Conservation (phyloP, 2,329 filamentous ascomycete genomes). For the Pseudogymnoascus sp. region DNA sequence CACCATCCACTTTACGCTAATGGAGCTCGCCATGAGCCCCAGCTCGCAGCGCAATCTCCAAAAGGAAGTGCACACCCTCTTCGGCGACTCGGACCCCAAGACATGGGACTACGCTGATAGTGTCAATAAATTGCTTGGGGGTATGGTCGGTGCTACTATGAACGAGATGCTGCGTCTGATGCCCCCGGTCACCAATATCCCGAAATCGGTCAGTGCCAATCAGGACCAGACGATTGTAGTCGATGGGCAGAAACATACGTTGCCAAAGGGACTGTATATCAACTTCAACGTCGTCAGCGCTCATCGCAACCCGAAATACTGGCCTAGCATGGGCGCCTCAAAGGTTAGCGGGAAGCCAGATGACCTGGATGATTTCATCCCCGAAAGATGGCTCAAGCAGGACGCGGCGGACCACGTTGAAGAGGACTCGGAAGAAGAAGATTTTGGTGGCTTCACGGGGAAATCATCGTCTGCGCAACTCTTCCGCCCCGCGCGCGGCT, state of each 20-base stretch:
- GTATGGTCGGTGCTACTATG: slow-evolving; percentile 66
- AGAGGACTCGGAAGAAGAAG: slow-evolving; percentile 28
- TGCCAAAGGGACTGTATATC: slow-evolving; percentile 51
- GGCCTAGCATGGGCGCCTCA: slow-evolving; percentile 41
- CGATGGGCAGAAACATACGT: slow-evolving; percentile 47
- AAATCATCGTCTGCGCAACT: slow-evolving; percentile 50
- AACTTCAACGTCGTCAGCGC: slow-evolving; percentile 47
- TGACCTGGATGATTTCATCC: slow-evolving; percentile 61
- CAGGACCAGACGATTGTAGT: slow-evolving; percentile 51
- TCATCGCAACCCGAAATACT: slow-evolving; percentile 65
- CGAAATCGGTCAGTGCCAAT: slow-evolving; percentile 50
- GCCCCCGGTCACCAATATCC: slow-evolving; percentile 63
- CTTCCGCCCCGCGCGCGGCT: slow-evolving; percentile 43
- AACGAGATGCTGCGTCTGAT: slow-evolving; percentile 70
- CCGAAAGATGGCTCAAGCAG: slow-evolving; percentile 60
- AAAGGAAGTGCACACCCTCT: slow-evolving; percentile 57
- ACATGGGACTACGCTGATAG: slow-evolving; percentile 65
- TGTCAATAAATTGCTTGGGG: slow-evolving; percentile 57
- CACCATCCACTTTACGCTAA: slow-evolving; percentile 61
- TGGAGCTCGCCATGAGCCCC: slow-evolving; percentile 60
- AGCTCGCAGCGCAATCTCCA: slow-evolving; percentile 59
- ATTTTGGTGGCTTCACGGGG: slow-evolving; percentile 50
- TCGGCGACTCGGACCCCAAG: slow-evolving; percentile 48
- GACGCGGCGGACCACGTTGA: slow-evolving; percentile 22
- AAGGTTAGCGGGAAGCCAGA: slow-evolving; percentile 35